Evolutionary conservation across 257 asterid genomes (phyloP).

Genomic region (Przewalskia tangutica): DNA sequence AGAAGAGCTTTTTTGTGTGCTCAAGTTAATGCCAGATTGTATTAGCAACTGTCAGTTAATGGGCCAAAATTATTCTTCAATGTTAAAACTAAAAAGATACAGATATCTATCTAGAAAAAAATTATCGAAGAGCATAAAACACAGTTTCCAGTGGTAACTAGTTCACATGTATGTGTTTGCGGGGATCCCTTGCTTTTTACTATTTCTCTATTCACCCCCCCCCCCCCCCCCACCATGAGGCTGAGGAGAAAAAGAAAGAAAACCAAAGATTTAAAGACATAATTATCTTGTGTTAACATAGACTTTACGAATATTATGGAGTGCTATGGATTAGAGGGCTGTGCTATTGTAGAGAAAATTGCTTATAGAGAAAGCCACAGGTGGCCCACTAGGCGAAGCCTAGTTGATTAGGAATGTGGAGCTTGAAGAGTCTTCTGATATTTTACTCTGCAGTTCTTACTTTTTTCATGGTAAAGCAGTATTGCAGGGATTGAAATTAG

Average conservation of each 20-base stretch:
- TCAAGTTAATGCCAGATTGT: neutral
- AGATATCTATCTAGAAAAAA: neutral
- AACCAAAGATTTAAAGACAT: neutral
- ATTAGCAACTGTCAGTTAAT: neutral
- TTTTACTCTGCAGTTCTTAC: neutral
- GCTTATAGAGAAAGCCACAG: neutral
- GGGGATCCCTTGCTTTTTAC: neutral
- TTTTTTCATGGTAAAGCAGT: neutral
- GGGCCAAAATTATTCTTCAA: neutral
- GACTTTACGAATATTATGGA: neutral
- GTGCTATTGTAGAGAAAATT: neutral
- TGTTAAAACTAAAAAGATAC: neutral
- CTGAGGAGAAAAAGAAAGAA: neutral
- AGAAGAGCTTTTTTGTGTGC: neutral
- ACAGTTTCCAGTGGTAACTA: neutral
- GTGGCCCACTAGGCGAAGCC: neutral
- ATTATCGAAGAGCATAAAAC: neutral
- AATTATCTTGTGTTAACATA: neutral
- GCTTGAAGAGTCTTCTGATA: neutral
- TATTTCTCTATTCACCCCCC: neutral
- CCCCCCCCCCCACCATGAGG: neutral
- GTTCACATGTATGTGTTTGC: neutral
- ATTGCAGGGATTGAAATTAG: neutral
- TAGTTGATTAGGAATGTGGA: neutral
- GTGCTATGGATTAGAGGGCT: neutral